Conservation (phyloP, 2,329 filamentous ascomycete species). For the Trichoderma endophyticum region DNA sequence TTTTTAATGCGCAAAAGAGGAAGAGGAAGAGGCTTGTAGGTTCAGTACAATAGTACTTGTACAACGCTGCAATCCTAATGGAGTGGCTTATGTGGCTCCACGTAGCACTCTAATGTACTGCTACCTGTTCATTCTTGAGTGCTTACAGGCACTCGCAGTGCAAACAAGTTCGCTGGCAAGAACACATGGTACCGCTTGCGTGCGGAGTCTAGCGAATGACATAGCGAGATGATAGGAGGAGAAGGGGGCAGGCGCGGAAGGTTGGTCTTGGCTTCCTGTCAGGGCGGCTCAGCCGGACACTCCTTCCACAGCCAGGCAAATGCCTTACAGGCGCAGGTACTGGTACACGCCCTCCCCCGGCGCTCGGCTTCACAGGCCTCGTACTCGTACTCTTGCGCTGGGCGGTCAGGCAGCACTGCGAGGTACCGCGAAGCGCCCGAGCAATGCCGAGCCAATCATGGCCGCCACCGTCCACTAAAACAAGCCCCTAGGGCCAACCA, state of each 20-base stretch:
- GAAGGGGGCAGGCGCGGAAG: not conserved
- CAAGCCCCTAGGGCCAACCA: constrained; percentile 7
- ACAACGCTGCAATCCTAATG: not conserved
- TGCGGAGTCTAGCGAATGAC: not conserved
- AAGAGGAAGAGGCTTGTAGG: not conserved
- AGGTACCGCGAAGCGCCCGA: constrained; percentile 7
- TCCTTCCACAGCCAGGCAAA: not conserved
- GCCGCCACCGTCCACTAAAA: not conserved
- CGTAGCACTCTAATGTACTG: not conserved
- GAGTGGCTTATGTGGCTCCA: not conserved
- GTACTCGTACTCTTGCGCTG: constrained; percentile 12
- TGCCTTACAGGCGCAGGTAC: not conserved
- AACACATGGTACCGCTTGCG: constrained; percentile 10
- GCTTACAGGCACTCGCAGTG: not conserved
- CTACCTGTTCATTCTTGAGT: not conserved
- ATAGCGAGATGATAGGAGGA: not conserved
- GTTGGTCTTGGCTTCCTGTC: constrained; percentile 12
- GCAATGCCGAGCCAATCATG: constrained; percentile 10
- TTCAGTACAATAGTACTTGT: not conserved
- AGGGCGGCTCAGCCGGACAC: constrained; percentile 18
- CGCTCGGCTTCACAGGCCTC: not conserved
- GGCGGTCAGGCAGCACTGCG: constrained; percentile 11
- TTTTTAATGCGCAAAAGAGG: not conserved
- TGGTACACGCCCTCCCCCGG: not conserved
- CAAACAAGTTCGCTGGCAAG: not conserved